Conservation (phyloP, 2,329 filamentous ascomycete species). For the Leptographium galeiforme region DNA sequence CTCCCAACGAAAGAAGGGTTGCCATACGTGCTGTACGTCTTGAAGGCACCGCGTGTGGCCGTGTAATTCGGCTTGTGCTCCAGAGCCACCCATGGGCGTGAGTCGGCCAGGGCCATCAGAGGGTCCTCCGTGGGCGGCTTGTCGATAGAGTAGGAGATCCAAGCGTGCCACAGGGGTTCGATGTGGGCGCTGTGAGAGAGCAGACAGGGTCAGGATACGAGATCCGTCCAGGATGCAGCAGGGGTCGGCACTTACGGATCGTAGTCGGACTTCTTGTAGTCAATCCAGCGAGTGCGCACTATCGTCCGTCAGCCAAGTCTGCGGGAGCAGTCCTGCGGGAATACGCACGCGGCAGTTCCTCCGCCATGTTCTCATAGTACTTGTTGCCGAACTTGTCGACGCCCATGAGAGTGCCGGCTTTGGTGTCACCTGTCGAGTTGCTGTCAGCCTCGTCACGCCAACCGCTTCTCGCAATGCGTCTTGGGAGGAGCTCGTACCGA, state of each 20-base stretch:
- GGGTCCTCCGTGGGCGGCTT: conserved; percentile 69
- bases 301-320: conserved; percentile 1
- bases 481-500: background rate
- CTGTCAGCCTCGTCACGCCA: background rate
- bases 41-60: conserved; percentile 64
- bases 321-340: no score
- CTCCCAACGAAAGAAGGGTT: background rate
- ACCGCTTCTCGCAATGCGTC: background rate
- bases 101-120: conserved; percentile 39
- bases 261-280: conserved; percentile 81
- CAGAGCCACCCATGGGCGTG: conserved; percentile 60
- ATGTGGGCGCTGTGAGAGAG: conserved; percentile 52
- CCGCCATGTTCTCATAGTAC: conserved; percentile 88
- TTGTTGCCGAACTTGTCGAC: conserved; percentile 91
- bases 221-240: no score
- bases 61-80: conserved; percentile 65
- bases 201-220: background rate
- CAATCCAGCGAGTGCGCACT: conserved; percentile 96
- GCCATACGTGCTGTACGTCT: conserved; percentile 88
- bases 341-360: conserved; percentile 74
- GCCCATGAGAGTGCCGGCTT: conserved; percentile 75
- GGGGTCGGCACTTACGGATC: conserved; percentile 44
- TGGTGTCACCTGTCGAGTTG: conserved; percentile 67
- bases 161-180: conserved; percentile 95
- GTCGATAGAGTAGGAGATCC: conserved; percentile 90